These are phyloP conservation scores for Pyrenochaeta sp. DNA, from an alignment of 2,329 filamentous ascomycete species.

Conservation along the genomic window DNA sequence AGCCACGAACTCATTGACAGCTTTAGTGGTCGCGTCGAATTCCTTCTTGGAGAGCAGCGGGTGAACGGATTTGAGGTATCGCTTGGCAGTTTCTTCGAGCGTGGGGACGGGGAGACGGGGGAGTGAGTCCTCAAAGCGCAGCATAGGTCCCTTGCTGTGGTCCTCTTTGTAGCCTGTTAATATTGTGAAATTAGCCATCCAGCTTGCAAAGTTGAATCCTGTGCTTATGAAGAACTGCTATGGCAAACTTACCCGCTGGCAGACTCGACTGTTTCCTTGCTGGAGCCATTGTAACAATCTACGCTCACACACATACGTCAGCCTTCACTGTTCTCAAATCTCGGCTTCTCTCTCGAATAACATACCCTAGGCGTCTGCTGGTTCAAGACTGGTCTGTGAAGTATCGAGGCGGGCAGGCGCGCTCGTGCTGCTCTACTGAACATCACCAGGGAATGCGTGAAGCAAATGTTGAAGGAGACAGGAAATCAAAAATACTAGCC, in stretches of 20 bases:
- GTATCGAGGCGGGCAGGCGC: slow-evolving; percentile 49
- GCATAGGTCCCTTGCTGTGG: slow-evolving; percentile 78
- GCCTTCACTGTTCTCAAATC: slow-evolving; percentile 2
- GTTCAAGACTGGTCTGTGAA: slow-evolving; percentile 42
- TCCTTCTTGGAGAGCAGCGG: slow-evolving; percentile 75
- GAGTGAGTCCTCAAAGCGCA: slow-evolving; percentile 86
- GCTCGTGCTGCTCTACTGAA: slow-evolving; percentile 52
- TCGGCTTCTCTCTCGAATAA: neutral
- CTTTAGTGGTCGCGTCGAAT: slow-evolving; percentile 77
- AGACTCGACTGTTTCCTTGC: slow-evolving; percentile 55
- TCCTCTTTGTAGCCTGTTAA: slow-evolving; percentile 78
- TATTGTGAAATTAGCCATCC: neutral
- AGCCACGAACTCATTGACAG: slow-evolving; percentile 86
- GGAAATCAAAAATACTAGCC: slow-evolving; percentile 24
- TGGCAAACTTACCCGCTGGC: slow-evolving; percentile 53
- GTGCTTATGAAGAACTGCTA: slow-evolving; percentile 21
- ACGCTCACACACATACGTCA: slow-evolving; percentile 10
- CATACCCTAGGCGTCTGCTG: slow-evolving; percentile 44
- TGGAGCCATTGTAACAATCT: slow-evolving; percentile 50
- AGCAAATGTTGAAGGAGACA: slow-evolving; percentile 13
- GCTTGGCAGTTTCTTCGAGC: slow-evolving; percentile 80
- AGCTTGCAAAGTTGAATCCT: neutral
- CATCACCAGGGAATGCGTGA: slow-evolving; percentile 40
- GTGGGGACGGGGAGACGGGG: slow-evolving; percentile 80
- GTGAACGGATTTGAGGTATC: slow-evolving; percentile 82